These are phyloP conservation scores for Boletellus deceptivus DNA, from an alignment of 1,284 basidiomycete species.

Conservation along the genomic window DNA sequence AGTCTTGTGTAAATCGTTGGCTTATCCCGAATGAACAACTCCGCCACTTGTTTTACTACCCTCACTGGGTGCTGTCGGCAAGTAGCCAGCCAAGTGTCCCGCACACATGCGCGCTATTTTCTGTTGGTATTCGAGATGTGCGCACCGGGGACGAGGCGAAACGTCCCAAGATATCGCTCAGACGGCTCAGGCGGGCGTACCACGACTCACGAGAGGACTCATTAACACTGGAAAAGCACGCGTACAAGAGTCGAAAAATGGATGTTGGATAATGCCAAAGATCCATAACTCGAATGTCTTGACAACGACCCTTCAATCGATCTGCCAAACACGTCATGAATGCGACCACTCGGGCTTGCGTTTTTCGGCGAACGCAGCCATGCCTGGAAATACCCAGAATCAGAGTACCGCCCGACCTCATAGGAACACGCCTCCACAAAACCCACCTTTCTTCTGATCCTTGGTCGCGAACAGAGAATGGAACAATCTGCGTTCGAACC, in stretches of 20 bases:
- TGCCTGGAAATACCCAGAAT: slow-evolving; percentile 51
- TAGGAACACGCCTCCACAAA: background rate
- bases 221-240: background rate
- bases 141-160: background rate
- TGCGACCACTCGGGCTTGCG: slow-evolving; percentile 84
- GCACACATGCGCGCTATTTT: background rate
- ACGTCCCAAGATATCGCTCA: too few relatives aligned
- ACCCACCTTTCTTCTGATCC: slow-evolving; percentile 94
- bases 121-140: background rate
- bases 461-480: slow-evolving; percentile 91
- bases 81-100: background rate
- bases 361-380: slow-evolving; percentile 98
- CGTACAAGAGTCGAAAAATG: background rate
- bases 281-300: background rate
- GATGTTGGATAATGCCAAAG: background rate
- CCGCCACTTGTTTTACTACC: too few relatives aligned
- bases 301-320: background rate
- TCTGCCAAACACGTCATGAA: slow-evolving; percentile 19
- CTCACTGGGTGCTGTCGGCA: too few relatives aligned
- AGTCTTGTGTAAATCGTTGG: too few relatives aligned
- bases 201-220: too few relatives aligned
- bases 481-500: slow-evolving; percentile 90
- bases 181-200: too few relatives aligned
- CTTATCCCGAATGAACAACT: too few relatives aligned
- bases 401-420: background rate